These are phyloP conservation scores for Rosellinia necatrix DNA, from an alignment of 2,329 filamentous ascomycete species.

Conservation along the genomic window DNA sequence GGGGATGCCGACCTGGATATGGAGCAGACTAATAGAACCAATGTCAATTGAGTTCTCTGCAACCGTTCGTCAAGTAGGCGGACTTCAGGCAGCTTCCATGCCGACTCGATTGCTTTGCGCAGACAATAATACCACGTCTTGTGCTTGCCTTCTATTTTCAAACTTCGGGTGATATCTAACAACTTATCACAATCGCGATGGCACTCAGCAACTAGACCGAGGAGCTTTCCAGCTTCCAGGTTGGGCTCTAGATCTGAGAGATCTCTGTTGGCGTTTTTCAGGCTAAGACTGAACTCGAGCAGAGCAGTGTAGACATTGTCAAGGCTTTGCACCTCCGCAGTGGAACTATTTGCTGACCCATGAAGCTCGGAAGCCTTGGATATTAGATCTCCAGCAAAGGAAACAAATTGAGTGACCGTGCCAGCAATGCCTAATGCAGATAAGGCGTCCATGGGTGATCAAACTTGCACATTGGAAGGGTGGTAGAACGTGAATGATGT, in stretches of 20 bases:
- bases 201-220: conserved; percentile 13
- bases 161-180: conserved; percentile 10
- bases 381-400: conserved; percentile 12
- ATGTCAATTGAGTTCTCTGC: conserved; percentile 19
- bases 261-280: conserved; percentile 8
- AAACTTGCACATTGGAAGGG: conserved; percentile 8
- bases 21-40: conserved; percentile 14
- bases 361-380: conserved; percentile 14
- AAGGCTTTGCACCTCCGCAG: conserved; percentile 14
- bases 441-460: conserved; percentile 17
- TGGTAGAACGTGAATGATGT: no score
- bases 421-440: conserved; percentile 20
- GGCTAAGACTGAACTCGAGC: conserved; percentile 12
- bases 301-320: conserved; percentile 13
- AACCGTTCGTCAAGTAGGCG: conserved; percentile 15
- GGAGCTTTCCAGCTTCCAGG: conserved; percentile 1
- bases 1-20: conserved; percentile 14
- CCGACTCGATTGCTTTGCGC: conserved; percentile 12
- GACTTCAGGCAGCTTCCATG: conserved; percentile 14
- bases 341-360: not conserved
- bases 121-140: conserved; percentile 14
- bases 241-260: conserved; percentile 6
- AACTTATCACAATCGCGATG: conserved; percentile 14
- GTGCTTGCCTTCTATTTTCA: conserved; percentile 7
- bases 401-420: conserved; percentile 14